Evolutionary conservation across 345 rosid genomes (phyloP).

Genomic region (Salix suchowensis): DNA sequence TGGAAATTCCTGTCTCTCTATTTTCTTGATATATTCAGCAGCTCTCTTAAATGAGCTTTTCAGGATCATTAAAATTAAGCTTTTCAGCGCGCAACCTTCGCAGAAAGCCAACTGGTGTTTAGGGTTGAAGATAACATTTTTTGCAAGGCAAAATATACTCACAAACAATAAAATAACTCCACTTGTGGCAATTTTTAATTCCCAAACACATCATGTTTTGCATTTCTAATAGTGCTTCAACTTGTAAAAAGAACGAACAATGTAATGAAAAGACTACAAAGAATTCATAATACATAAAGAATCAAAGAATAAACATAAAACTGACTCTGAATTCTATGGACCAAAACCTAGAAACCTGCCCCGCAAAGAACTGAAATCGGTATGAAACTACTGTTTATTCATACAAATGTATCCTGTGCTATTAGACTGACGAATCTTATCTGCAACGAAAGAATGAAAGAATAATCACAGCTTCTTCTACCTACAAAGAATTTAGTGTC

Average conservation of each 20-base stretch:
- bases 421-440: slow-evolving; percentile 20
- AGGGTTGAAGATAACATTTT: no score
- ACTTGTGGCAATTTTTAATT: slow-evolving; percentile 6
- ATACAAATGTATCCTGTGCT: slow-evolving; percentile 21
- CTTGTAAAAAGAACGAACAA: background rate
- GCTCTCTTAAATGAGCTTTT: background rate
- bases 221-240: slow-evolving; percentile 2
- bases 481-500: slow-evolving; percentile 51
- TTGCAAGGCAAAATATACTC: background rate
- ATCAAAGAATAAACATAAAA: slow-evolving; percentile 34
- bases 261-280: slow-evolving; percentile 5
- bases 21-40: no score
- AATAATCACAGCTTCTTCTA: slow-evolving; percentile 37
- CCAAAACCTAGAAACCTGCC: slow-evolving; percentile 20
- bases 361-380: slow-evolving; percentile 21
- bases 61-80: background rate
- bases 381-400: slow-evolving; percentile 21
- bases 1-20: background rate
- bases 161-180: background rate
- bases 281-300: slow-evolving; percentile 42
- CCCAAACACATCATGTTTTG: slow-evolving; percentile 13
- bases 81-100: no score
- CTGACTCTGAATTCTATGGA: slow-evolving; percentile 19
- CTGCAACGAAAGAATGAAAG: slow-evolving; percentile 63
- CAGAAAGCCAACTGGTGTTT: no score